Conservation (phyloP, 139 green algal genomes). For the Spirogloea muscicola region DNA sequence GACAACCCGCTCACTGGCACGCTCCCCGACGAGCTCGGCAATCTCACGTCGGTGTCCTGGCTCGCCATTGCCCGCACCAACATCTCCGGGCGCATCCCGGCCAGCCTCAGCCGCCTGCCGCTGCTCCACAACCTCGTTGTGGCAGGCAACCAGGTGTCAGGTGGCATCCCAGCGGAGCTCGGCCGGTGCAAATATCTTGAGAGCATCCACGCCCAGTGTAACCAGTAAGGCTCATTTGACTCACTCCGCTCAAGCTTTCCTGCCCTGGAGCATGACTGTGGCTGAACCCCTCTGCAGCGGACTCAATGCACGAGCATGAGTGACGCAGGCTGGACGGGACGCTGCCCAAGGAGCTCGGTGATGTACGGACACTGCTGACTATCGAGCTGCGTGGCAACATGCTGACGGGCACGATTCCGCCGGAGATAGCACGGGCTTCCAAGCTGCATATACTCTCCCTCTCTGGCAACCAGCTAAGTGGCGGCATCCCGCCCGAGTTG, state of each 20-base stretch:
- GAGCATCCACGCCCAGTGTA: too few relatives aligned
- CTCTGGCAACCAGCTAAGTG: neutral
- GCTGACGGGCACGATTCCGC: neutral
- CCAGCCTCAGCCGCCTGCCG: neutral
- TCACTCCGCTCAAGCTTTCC: too few relatives aligned
- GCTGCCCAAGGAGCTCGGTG: neutral
- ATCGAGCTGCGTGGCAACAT: neutral
- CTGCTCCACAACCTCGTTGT: neutral
- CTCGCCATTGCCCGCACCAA: too few relatives aligned
- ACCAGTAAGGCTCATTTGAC: too few relatives aligned
- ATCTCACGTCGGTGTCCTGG: too few relatives aligned
- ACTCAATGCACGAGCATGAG: too few relatives aligned
- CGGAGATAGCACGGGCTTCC: neutral
- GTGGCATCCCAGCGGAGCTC: slow-evolving; percentile 12
- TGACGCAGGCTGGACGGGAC: neutral
- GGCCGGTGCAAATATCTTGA: neutral
- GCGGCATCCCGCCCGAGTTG: slow-evolving; percentile 4
- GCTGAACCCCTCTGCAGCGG: too few relatives aligned
- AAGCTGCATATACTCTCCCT: neutral
- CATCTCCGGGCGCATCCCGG: too few relatives aligned
- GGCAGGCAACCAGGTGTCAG: slow-evolving; percentile 3
- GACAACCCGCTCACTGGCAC: too few relatives aligned
- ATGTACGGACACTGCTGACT: neutral
- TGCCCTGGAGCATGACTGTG: too few relatives aligned
- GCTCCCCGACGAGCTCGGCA: too few relatives aligned